These are phyloP conservation scores for Pecoramyces ruminantium DNA, from an alignment of 192 early-diverging fungal species.

Conservation along the genomic window DNA sequence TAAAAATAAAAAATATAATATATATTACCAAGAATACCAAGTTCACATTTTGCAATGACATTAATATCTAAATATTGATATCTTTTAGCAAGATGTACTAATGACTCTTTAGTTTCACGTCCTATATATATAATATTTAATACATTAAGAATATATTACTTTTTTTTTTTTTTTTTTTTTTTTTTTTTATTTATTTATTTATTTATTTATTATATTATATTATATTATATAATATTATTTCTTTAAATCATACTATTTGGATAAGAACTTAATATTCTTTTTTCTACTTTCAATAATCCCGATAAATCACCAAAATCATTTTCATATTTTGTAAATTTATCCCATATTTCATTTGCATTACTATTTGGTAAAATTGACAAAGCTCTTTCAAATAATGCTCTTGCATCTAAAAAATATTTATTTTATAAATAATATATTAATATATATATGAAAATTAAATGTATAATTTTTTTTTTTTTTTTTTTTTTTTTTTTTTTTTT, in stretches of 20 bases:
- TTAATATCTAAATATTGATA: constrained; percentile 65
- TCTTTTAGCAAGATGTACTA: constrained; percentile 29
- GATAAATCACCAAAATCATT: constrained; percentile 72
- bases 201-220: not conserved
- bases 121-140: not conserved
- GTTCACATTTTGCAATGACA: constrained; percentile 50
- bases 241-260: constrained; percentile 26
- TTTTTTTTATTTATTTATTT: constrained; percentile 1
- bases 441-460: not conserved
- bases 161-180: too few species aligned
- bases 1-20: not conserved
- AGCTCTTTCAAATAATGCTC: constrained; percentile 82
- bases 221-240: not conserved
- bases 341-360: constrained; percentile 61
- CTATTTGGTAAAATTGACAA: constrained; percentile 47
- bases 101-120: not conserved
- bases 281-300: constrained; percentile 57
- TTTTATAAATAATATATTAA: not conserved
- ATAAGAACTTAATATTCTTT: constrained; percentile 54
- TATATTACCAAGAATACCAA: constrained; percentile 55
- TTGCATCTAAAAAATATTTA: constrained; percentile 31
- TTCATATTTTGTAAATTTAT: constrained; percentile 66
- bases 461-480: too few species aligned
- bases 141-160: too few species aligned
- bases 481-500: too few species aligned